Percentiles rank a stretch among this genome's conserved stretches.
phyloP scores from a whole-genome alignment of 2,329 filamentous ascomycete species.

The Calonectria leucothoes region DNA sequence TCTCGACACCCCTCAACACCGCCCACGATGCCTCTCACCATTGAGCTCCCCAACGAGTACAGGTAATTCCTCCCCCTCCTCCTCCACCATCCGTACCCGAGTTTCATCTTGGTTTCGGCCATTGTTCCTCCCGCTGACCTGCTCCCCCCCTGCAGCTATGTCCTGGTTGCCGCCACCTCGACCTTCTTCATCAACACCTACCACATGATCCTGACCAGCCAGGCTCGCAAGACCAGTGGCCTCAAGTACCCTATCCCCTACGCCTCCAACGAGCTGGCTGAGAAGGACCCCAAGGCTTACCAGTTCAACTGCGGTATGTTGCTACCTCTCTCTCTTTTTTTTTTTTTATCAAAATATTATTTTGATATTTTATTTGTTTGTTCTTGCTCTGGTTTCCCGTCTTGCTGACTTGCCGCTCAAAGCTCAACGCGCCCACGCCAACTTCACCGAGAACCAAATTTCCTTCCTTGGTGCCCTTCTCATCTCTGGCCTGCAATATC shows the following conservation, averaged over 20 bases:
- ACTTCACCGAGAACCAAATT: slow-evolving; percentile 72
- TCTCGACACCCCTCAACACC: slow-evolving; percentile 3
- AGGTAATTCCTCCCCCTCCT: slow-evolving; percentile 54
- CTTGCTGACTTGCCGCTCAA: slow-evolving; percentile 20
- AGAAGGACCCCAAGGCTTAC: slow-evolving; percentile 64
- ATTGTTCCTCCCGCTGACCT: neutral
- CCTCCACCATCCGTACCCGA: neutral
- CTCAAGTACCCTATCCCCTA: slow-evolving; percentile 70
- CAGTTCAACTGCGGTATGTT: slow-evolving; percentile 71
- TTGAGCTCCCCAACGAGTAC: slow-evolving; percentile 62
- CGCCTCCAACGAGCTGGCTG: slow-evolving; percentile 64
- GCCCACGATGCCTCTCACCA: slow-evolving; percentile 54
- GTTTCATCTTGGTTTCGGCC: neutral
- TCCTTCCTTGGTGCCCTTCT: slow-evolving; percentile 64
- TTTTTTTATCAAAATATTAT: no score
- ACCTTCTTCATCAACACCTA: slow-evolving; percentile 69
- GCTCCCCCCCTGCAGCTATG: slow-evolving; percentile 61
- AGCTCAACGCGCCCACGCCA: slow-evolving; percentile 71
- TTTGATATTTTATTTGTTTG: no score
- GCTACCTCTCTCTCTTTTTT: neutral
- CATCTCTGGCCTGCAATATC: slow-evolving; percentile 67
- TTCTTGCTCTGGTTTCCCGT: neutral
- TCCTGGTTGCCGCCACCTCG: slow-evolving; percentile 67
- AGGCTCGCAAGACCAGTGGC: slow-evolving; percentile 63
- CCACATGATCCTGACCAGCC: slow-evolving; percentile 61